phyloP scores from a whole-genome alignment of 1,284 basidiomycete genomes.

The Apiotrichum mycotoxinovorans region DNA sequence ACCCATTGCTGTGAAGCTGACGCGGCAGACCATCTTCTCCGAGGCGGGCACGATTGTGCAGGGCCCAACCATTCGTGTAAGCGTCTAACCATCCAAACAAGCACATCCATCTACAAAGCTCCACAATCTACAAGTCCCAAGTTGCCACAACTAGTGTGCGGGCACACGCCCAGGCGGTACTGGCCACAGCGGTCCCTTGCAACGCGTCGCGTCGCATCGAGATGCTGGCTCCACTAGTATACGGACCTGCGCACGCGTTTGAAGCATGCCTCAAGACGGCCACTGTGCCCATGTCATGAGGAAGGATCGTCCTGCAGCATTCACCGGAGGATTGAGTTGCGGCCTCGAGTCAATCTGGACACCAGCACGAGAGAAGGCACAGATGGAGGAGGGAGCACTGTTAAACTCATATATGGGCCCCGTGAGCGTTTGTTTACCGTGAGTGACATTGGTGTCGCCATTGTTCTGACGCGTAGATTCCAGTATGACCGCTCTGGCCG shows the following conservation, averaged over 20 bases:
- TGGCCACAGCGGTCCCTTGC: too few relatives aligned
- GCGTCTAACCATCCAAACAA: slow-evolving; percentile 34
- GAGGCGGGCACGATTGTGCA: slow-evolving; percentile 86
- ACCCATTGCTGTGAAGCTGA: background rate
- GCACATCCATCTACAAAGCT: background rate
- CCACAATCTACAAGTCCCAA: background rate
- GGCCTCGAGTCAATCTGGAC: too few relatives aligned
- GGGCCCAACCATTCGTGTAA: slow-evolving; percentile 88
- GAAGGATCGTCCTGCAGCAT: too few relatives aligned
- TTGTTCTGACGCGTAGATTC: slow-evolving; percentile 8
- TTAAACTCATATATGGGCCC: slow-evolving; percentile 25
- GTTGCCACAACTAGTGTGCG: background rate
- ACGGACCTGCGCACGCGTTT: too few relatives aligned
- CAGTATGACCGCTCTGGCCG: slow-evolving; percentile 95
- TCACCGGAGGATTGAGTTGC: too few relatives aligned
- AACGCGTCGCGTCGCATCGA: too few relatives aligned
- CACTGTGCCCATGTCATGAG: too few relatives aligned
- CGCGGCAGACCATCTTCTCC: slow-evolving; percentile 74
- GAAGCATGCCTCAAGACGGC: too few relatives aligned
- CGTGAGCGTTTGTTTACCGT: slow-evolving; percentile 20
- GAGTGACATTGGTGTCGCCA: slow-evolving; percentile 23
- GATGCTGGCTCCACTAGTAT: too few relatives aligned
- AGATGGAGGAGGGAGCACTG: slow-evolving; percentile 1
- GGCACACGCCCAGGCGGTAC: too few relatives aligned
- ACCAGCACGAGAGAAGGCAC: too few relatives aligned